phyloP scores from a whole-genome alignment of 2,329 filamentous ascomycete species.

The Ceratocystis huliohia region DNA sequence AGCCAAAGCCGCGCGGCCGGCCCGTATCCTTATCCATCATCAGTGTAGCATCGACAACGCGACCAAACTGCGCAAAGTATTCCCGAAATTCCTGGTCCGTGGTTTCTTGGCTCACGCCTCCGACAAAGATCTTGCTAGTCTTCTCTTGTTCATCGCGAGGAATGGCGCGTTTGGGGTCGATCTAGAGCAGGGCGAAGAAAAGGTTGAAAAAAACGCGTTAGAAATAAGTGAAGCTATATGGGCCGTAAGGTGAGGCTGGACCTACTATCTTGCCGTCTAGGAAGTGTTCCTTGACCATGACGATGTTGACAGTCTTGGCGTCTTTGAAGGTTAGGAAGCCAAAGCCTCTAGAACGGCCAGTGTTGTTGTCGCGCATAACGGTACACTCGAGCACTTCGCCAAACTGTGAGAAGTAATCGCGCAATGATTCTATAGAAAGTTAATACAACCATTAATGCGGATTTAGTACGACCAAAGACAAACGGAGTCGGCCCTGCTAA shows the following conservation, averaged over 20 bases:
- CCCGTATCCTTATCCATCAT: slow-evolving; percentile 99
- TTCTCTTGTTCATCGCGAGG: slow-evolving; percentile 96
- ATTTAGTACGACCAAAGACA: background rate
- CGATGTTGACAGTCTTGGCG: slow-evolving; percentile 92
- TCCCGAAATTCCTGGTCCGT: slow-evolving; percentile 92
- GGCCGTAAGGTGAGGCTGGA: slow-evolving; percentile 19
- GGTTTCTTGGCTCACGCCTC: slow-evolving; percentile 92
- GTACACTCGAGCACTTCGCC: slow-evolving; percentile 96
- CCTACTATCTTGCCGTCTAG: slow-evolving; percentile 96
- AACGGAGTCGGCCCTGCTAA: background rate
- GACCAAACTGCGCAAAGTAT: slow-evolving; percentile 92
- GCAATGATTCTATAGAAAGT: slow-evolving; percentile 63
- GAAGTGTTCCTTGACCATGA: slow-evolving; percentile 99
- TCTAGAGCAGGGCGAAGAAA: slow-evolving; percentile 41
- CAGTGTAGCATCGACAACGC: slow-evolving; percentile 89
- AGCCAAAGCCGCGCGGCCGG: slow-evolving; percentile 89
- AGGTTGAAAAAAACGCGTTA: too few species aligned
- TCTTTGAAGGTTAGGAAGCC: slow-evolving; percentile 97
- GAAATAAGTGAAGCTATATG: too few species aligned
- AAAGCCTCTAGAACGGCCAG: slow-evolving; percentile 86
- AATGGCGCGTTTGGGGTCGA: slow-evolving; percentile 94
- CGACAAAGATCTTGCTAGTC: slow-evolving; percentile 97
- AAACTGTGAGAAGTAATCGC: slow-evolving; percentile 95
- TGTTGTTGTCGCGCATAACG: slow-evolving; percentile 95
- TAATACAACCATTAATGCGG: background rate